Evolutionary conservation across 345 rosid genomes (phyloP).

Genomic region (Pistacia vera): DNA sequence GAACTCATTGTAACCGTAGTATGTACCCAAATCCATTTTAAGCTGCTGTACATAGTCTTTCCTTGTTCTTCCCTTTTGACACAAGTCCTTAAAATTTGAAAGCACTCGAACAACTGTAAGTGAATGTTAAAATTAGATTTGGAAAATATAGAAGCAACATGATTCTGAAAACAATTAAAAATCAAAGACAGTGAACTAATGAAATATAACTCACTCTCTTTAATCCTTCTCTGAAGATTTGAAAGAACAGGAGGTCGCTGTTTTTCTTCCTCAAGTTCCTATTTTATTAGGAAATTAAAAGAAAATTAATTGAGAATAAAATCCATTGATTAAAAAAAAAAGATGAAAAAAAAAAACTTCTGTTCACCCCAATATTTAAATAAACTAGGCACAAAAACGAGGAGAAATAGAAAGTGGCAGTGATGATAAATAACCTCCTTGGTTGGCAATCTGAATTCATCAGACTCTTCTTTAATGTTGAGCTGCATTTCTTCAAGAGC

Average conservation of each 20-base stretch:
- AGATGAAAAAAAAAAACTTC: background rate
- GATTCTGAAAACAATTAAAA: slow-evolving; percentile 4
- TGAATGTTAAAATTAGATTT: slow-evolving; percentile 8
- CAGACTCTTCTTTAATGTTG: slow-evolving; percentile 62
- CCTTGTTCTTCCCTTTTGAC: slow-evolving; percentile 66
- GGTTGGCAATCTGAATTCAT: slow-evolving; percentile 84
- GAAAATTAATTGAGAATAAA: background rate
- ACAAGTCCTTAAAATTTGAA: slow-evolving; percentile 65
- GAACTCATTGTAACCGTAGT: slow-evolving; percentile 91
- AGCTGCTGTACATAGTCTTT: slow-evolving; percentile 75
- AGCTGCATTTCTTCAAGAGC: slow-evolving; percentile 60
- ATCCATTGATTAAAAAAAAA: background rate
- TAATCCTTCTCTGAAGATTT: slow-evolving; percentile 72
- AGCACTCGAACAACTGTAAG: slow-evolving; percentile 79
- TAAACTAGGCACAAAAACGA: slow-evolving; percentile 1
- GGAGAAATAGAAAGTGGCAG: slow-evolving; percentile 4
- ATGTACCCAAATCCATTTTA: slow-evolving; percentile 69
- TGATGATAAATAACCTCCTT: slow-evolving; percentile 51
- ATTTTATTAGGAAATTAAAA: slow-evolving; percentile 14
- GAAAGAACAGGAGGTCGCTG: slow-evolving; percentile 76
- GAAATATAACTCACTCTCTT: slow-evolving; percentile 62
- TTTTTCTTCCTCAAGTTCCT: slow-evolving; percentile 90
- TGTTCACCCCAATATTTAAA: background rate
- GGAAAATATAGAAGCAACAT: background rate
- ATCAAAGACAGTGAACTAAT: background rate